Conservation (phyloP, 2,329 filamentous ascomycete genomes). For the Arachnomyces sp. region DNA sequence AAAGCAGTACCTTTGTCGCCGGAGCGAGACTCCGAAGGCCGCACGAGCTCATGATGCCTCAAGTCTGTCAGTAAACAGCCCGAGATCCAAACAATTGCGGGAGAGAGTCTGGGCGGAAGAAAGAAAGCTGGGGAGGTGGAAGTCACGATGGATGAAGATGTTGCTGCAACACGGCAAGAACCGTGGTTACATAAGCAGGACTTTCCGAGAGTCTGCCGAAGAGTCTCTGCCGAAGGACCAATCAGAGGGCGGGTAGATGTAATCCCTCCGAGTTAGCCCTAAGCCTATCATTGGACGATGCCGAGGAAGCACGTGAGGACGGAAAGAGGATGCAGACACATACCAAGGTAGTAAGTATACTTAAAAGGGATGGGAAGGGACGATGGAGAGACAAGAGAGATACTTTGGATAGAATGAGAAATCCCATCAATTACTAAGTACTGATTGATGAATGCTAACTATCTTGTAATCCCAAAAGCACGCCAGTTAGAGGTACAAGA, state of each 20-base stretch:
- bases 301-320: conserved; percentile 22
- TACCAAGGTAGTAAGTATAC: neutral
- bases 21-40: conserved; percentile 44
- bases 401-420: conserved; percentile 1
- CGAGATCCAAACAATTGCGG: conserved; percentile 16
- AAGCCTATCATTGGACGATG: conserved; percentile 21
- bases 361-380: too few species aligned
- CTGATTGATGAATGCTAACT: too few species aligned
- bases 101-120: conserved; percentile 15
- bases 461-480: too few species aligned
- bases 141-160: conserved; percentile 8
- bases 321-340: neutral
- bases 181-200: conserved; percentile 28
- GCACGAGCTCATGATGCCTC: conserved; percentile 41
- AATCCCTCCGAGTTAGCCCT: conserved; percentile 29
- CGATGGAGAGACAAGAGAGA: conserved; percentile 5
- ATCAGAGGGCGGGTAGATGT: conserved; percentile 26
- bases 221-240: conserved; percentile 24
- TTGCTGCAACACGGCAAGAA: conserved; percentile 12
- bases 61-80: conserved; percentile 16
- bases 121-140: conserved; percentile 18
- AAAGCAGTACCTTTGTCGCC: conserved; percentile 36
- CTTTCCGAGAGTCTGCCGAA: conserved; percentile 22
- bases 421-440: conserved; percentile 6
- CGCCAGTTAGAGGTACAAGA: neutral